Evolutionary conservation across 495 filamentous ascomycete species (phyloP), one percentile per base, ranked within the genome.

Genomic region (Podospora sp.): DNA sequence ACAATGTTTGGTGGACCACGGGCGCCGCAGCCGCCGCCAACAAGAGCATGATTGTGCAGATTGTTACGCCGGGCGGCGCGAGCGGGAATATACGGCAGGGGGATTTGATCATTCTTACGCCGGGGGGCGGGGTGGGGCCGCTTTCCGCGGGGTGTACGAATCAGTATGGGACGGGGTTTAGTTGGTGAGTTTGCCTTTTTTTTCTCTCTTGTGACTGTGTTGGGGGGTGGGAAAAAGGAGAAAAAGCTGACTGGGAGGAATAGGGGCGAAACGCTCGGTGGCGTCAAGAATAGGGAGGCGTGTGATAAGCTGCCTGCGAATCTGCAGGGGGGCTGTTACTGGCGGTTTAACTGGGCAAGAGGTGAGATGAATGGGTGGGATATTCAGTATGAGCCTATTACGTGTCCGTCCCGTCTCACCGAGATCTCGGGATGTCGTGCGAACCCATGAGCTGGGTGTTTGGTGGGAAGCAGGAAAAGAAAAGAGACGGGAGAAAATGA

Each of bases 21-120:
- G 72, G 67, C 40, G 40, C 40, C 40, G 40, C 40, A 36, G 53
- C 74, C 0, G 77, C 77, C 22, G 56, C 69, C 14, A 83, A 82
- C 62, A 85, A 86, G 75, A 77, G 77, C 67, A 82, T 86, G 78
- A 76, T 86, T 56, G 80, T 86, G 22, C 84, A 87, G 73, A 78
- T 83, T 20, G 82, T 84, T 29, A 87, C 86, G 69, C 84, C 83
- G 20, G 84, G 83, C 50, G 68, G 71, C n/a, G 18, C 64, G 0
- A 66, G 68, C 4, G 78, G 75, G 60, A 83, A 84, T 52, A 76
- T 86, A 25, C 75, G 75, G 24, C 62, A 68, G 5, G 80, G 81
- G 65, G 84, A 86, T 57, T 81, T 86, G 65, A 83, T 85, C 74
- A 67, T 86, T 57, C 74, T 82, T 14, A 74, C 83, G n/a, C 84